Conservation (phyloP, 345 rosid species). For the Conringia planisiliqua region DNA sequence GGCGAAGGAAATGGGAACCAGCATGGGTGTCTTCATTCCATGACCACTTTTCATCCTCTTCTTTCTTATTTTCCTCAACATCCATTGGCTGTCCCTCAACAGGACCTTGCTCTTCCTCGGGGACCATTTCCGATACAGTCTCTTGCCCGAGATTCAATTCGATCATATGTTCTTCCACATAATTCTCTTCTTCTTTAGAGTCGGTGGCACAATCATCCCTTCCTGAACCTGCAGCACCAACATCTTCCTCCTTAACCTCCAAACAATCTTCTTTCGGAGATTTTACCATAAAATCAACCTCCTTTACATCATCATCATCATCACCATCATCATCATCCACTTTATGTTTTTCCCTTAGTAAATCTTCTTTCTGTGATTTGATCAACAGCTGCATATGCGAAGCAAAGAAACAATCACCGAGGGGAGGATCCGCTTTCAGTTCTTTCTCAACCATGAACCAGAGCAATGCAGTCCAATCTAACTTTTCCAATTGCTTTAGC, state of each 20-base stretch:
- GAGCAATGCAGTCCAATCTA: constrained; percentile 71
- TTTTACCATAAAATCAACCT: background rate
- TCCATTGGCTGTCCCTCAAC: constrained; percentile 33
- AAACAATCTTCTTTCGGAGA: constrained; percentile 28
- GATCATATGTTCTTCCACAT: constrained; percentile 57
- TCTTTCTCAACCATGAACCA: constrained; percentile 96
- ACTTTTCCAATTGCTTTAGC: constrained; percentile 62
- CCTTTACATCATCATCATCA: constrained; percentile 32
- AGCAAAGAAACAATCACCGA: constrained; percentile 74
- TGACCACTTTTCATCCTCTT: constrained; percentile 40
- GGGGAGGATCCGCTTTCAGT: constrained; percentile 37
- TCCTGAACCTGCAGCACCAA: constrained; percentile 36
- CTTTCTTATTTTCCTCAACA: constrained; percentile 47
- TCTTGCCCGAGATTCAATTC: constrained; percentile 64
- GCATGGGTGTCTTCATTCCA: constrained; percentile 38
- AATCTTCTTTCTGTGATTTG: constrained; percentile 27
- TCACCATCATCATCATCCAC: constrained; percentile 18
- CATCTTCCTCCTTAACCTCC: constrained; percentile 50
- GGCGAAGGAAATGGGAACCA: constrained; percentile 45
- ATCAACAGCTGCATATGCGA: constrained; percentile 86
- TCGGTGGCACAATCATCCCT: constrained; percentile 37
- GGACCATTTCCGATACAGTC: constrained; percentile 31
- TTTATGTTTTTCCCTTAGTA: background rate
- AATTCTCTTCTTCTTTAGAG: constrained; percentile 31
- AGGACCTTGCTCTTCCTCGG: constrained; percentile 17